Conservation (phyloP, 1,139 yeast genomes). For the Hansenula lynferdii region DNA sequence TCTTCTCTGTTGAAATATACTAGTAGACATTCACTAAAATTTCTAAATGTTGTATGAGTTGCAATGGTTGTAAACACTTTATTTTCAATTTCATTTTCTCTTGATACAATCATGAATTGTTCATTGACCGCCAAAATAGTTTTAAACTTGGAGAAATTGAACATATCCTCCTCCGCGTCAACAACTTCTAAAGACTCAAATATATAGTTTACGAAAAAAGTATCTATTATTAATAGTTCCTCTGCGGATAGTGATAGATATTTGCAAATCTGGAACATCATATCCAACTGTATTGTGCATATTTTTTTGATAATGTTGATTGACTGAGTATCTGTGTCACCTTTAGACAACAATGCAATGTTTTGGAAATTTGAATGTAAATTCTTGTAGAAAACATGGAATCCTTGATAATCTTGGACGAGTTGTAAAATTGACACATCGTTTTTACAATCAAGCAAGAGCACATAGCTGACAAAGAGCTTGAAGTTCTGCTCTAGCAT, state of each 20-base stretch:
- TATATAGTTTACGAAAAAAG: conserved; percentile 49
- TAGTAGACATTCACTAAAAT: conserved; percentile 50
- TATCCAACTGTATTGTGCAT: conserved; percentile 42
- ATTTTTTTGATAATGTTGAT: conserved; percentile 25
- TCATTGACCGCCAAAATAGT: conserved; percentile 75
- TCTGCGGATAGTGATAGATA: conserved; percentile 37
- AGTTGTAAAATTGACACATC: conserved; percentile 38
- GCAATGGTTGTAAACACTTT: conserved; percentile 45
- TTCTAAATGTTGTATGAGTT: conserved; percentile 33
- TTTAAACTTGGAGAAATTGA: conserved; percentile 69
- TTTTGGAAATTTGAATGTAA: conserved; percentile 29
- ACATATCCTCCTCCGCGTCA: conserved; percentile 51
- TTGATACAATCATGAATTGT: conserved; percentile 68
- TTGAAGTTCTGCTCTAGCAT: conserved; percentile 33
- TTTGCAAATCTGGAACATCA: conserved; percentile 49
- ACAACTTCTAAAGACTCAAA: conserved; percentile 37
- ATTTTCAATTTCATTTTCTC: conserved; percentile 36
- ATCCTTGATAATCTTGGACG: conserved; percentile 47
- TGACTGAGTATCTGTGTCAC: conserved; percentile 8
- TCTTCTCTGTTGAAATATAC: conserved; percentile 73
- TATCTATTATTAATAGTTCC: conserved; percentile 44
- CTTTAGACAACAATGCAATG: conserved; percentile 11
- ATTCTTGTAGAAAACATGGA: conserved; percentile 35
- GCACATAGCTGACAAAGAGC: conserved; percentile 43
- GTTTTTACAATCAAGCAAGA: conserved; percentile 42